A percentile compares a stretch with the other conserved stretches of the same genome.
Evolutionary conservation across 176 grass and related monocot species (phyloP).

Genomic region (Eremochloa ophiuroides): DNA sequence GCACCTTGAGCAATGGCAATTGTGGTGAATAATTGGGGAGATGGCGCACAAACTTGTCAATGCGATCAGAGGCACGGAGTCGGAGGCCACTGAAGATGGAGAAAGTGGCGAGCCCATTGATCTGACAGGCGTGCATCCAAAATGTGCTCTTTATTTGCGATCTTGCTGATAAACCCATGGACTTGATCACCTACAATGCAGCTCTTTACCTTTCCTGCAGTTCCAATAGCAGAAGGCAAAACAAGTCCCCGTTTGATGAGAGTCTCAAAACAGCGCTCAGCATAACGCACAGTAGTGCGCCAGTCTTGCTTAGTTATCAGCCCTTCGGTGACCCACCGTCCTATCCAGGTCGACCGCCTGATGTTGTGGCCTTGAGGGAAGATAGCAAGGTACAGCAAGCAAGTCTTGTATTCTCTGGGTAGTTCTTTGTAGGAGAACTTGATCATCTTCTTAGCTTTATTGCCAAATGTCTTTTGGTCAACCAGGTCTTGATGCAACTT

Average conservation of each 20-base stretch:
- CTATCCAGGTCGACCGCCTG: background rate
- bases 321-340: background rate
- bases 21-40: background rate
- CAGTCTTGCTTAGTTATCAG: background rate
- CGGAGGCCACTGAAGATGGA: background rate
- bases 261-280: background rate
- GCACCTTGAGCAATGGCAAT: background rate
- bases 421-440: background rate
- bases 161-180: background rate
- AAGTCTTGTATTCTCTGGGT: background rate
- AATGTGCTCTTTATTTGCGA: background rate
- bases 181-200: background rate
- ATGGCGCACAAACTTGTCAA: background rate
- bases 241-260: background rate
- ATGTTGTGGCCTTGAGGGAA: background rate
- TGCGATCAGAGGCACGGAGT: background rate
- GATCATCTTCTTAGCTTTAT: background rate
- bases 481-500: background rate
- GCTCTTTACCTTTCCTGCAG: background rate
- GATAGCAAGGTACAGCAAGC: slow-evolving; percentile 10
- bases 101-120: slow-evolving; percentile 13
- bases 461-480: background rate
- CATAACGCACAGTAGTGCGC: background rate
- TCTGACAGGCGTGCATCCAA: background rate
- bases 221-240: background rate